These are phyloP conservation scores for Calonectria pteridis DNA, from an alignment of 2,329 filamentous ascomycete genomes.

Conservation along the genomic window DNA sequence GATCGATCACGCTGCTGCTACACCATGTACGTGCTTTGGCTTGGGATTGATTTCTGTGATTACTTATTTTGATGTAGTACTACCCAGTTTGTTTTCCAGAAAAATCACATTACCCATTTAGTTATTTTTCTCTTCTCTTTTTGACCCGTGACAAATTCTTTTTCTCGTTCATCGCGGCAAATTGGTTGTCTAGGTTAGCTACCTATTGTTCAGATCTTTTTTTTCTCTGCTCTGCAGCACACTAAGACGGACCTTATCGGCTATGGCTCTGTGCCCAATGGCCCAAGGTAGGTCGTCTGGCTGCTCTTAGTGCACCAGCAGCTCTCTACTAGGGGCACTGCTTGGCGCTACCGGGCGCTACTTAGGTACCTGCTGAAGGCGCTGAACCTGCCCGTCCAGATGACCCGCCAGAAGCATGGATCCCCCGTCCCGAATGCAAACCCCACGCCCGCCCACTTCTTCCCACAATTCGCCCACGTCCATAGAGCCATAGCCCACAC, in stretches of 20 bases:
- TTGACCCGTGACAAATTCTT: neutral
- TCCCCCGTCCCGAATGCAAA: constrained; percentile 23
- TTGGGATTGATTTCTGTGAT: neutral
- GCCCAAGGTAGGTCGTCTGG: neutral
- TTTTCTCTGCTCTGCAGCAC: neutral
- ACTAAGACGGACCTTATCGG: neutral
- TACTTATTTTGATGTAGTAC: neutral
- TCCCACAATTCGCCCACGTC: constrained; percentile 29
- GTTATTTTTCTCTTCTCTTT: neutral
- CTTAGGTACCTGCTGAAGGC: neutral
- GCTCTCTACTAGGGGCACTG: neutral
- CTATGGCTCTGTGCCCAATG: neutral
- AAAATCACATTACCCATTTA: neutral
- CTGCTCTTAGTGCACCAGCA: neutral
- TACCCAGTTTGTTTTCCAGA: neutral
- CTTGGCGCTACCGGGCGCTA: constrained; percentile 4
- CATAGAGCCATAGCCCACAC: constrained; percentile 40
- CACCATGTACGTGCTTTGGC: constrained; percentile 1
- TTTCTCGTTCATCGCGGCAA: neutral
- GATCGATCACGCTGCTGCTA: neutral
- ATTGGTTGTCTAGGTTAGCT: neutral
- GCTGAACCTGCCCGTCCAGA: neutral
- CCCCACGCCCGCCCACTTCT: constrained; percentile 24
- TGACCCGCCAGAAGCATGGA: neutral
- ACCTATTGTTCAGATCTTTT: neutral